Base-by-base conservation (phyloP, 177 flowering plant genomes). In the Vitis hybrid region DNA sequence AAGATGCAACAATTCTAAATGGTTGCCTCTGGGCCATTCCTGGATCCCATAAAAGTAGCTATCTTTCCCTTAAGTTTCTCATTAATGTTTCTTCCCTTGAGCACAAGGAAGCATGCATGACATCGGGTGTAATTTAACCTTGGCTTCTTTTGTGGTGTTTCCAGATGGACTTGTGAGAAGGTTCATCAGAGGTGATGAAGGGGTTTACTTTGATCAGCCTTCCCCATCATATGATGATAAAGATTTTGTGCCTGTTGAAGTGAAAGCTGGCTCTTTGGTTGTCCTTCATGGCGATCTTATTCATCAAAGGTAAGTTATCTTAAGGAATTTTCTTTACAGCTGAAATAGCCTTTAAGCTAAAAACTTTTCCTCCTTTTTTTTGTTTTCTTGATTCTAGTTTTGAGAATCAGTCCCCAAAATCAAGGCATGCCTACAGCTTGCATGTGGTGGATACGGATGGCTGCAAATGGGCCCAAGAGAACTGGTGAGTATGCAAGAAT, bases 1-100 rank as follows among this genome's bases (percentile, higher is more conserved):
- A 96, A 81, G 97, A 96, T 80, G 97, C 99, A 73, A 90, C 90
- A 22, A 75, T 79, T 31, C 50, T 67, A 58, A 93, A 96, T 75
- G 98, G 99, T 73, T 90, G 99, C 82, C 85, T 96, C 16, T 96
- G 98, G 98, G 97, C 91, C 56, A 88, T 96, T 72, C 97, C 95
- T 59, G 97, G 97, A 68, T 96, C 97, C 55, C 98, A 93, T 31
- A 90, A 89, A 81, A 81, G 98, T 93, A 87, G 34, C 16, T 34
- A 10, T 70, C 61, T 69, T 56, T 16, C 18, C 49, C 63, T 65
- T 48, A 15, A 45, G 16, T 50, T 0, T 26, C 16, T 67, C 70
- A 48, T 57, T 10, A 54, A 2, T 11, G 14, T 16, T 56, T 15
- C 26, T 71, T 45, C 34, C 11, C 34, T 39, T 10, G 55, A 10